These are phyloP conservation scores for Lipomyces spencermartinsiae DNA, from an alignment of 805 yeast genomes.

Conservation along the genomic window DNA sequence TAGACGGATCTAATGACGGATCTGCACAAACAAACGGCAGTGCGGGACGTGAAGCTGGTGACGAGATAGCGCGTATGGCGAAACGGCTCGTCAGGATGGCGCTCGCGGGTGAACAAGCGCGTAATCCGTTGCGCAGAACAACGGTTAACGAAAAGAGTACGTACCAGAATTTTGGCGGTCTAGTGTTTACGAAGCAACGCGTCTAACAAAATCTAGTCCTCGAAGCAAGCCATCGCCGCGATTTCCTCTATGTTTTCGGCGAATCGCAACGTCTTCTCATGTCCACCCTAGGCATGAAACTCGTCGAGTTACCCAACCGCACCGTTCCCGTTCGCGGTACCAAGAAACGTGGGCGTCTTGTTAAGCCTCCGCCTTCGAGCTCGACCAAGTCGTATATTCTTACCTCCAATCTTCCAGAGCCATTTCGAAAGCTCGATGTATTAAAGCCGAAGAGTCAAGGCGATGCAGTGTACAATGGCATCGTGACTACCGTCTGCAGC, in stretches of 20 bases:
- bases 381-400: slow-evolving; percentile 22
- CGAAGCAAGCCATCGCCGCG: slow-evolving; percentile 28
- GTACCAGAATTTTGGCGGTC: background rate
- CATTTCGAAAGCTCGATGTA: slow-evolving; percentile 15
- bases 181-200: background rate
- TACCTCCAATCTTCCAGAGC: slow-evolving; percentile 15
- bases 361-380: slow-evolving; percentile 1
- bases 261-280: slow-evolving; percentile 24
- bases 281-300: slow-evolving; percentile 20
- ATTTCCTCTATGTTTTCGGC: slow-evolving; percentile 23
- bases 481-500: slow-evolving; percentile 23
- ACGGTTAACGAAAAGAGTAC: slow-evolving; percentile 30
- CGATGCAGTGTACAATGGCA: slow-evolving; percentile 25
- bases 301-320: slow-evolving; percentile 32
- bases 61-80: slow-evolving; percentile 34
- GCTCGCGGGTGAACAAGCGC: slow-evolving; percentile 21
- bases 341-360: slow-evolving; percentile 8
- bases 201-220: slow-evolving; percentile 17
- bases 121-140: slow-evolving; percentile 27
- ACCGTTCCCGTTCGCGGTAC: slow-evolving; percentile 10
- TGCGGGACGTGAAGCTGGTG: background rate
- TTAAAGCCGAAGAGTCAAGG: slow-evolving; percentile 17
- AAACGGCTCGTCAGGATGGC: slow-evolving; percentile 32
- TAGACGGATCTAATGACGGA: background rate
- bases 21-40: background rate